A percentile compares a stretch with the other conserved stretches of the same genome.
Evolutionary conservation across 805 yeast species (phyloP).

Genomic region (Nakazawaea siamensis): DNA sequence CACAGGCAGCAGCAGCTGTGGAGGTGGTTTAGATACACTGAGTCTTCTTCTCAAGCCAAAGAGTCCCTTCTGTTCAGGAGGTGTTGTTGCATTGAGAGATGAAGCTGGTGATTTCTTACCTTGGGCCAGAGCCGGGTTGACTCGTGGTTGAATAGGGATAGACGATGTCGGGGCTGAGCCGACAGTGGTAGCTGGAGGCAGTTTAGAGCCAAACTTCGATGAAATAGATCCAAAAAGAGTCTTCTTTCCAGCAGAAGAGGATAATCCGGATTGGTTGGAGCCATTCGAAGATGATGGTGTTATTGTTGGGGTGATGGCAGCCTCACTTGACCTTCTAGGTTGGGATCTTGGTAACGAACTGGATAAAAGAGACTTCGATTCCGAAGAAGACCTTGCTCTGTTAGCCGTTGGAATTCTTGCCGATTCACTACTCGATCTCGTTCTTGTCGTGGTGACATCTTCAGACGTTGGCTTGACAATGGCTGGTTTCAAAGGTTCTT

Average conservation of each 20-base stretch:
- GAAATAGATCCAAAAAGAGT: conserved; percentile 25
- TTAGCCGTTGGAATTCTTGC: not conserved
- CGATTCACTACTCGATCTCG: conserved; percentile 7
- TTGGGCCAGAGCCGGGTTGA: too few species aligned
- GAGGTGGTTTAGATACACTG: conserved; percentile 9
- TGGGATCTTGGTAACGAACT: not conserved
- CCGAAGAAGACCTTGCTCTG: not conserved
- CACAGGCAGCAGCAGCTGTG: not conserved
- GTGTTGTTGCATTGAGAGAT: conserved; percentile 1
- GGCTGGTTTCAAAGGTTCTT: conserved; percentile 10
- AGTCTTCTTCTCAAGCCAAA: conserved; percentile 14
- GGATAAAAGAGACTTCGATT: not conserved
- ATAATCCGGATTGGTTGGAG: not conserved
- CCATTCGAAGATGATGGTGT: conserved; percentile 2
- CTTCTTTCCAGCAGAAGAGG: conserved; percentile 16
- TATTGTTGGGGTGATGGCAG: not conserved
- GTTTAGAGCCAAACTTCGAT: conserved; percentile 24
- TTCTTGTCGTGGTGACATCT: not conserved
- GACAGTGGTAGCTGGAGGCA: conserved; percentile 2
- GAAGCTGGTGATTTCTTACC: not conserved
- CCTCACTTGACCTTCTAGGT: conserved; percentile 7
- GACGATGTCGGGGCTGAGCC: conserved; percentile 1
- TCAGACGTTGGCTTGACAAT: conserved; percentile 1
- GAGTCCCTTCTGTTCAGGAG: conserved; percentile 13
- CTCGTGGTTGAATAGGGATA: too few species aligned